Evolutionary conservation across 768 basidiomycete genomes (phyloP), one percentile per base, ranked within the genome.

Genomic region (Pisolithus orientalis): DNA sequence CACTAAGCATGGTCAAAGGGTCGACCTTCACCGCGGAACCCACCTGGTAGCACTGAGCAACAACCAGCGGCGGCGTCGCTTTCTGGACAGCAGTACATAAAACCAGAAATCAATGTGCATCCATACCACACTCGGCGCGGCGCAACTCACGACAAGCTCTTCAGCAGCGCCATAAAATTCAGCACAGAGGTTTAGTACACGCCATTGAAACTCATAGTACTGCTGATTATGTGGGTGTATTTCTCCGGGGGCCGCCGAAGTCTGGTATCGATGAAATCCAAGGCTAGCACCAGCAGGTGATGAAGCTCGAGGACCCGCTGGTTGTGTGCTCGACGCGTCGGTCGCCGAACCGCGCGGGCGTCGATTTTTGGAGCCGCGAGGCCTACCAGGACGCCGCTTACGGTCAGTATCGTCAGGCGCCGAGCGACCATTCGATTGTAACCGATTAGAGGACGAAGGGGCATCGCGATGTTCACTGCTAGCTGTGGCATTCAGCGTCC

Each of bases 191-290:
- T 88, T 88, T 52, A 90, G 66, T 39, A 89, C 80, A 50, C 87
- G 81, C 88, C 88, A 90, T 64, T 90, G 88, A n/a, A 90, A 90
- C 62, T 90, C 87, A 66, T 87, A 88, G 65, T 87, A 90, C 60
- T 83, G 82, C 56, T 87, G 84, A 63, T 87, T 87, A 57, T 84
- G 80, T 3, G 82, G 72, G 52, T 78, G 80, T 25, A 83, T 71
- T 43, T 74, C 75, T 11, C 78, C 71, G 25, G 76, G 66, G 28
- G 70, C 67, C 44, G 76, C 71, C 28, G 73, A 68, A 45, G 65
- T 65, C 39, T 70, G 66, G 44, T 73, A 71, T 53, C 77, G 71
- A 58, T 79, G 76, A 62, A 79, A 78, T 47, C 68, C 69, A 4
- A 11, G 2, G 34, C 14, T 34, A 14, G 37, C 71, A 59, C 39